Percentiles rank a stretch among this genome's conserved stretches.
These are phyloP conservation scores for Gentiana macrophylla DNA, from an alignment of 257 asterid genomes.

Conservation along the genomic window DNA sequence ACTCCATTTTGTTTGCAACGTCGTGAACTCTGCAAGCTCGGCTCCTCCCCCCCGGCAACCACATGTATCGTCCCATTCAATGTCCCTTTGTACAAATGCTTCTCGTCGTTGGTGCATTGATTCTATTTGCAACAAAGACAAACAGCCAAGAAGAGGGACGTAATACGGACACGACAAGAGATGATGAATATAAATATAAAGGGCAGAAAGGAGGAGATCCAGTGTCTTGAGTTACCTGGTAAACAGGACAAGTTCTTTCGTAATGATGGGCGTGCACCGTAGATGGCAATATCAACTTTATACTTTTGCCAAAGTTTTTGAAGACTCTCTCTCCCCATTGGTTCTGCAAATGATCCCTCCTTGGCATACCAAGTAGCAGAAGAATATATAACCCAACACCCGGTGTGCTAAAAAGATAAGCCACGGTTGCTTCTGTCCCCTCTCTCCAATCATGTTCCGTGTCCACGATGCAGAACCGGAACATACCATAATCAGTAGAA, in stretches of 20 bases:
- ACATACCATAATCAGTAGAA: conserved; percentile 86
- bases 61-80: conserved; percentile 89
- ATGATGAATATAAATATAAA: background rate
- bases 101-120: conserved; percentile 57
- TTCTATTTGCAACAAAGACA: conserved; percentile 28
- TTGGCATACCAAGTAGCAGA: conserved; percentile 37
- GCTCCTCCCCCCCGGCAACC: conserved; percentile 90
- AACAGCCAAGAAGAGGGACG: background rate
- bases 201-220: too few relatives aligned
- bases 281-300: conserved; percentile 76
- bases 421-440: conserved; percentile 90
- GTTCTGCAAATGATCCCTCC: conserved; percentile 73
- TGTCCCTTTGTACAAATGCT: conserved; percentile 45
- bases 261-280: conserved; percentile 63
- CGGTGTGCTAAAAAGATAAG: conserved; percentile 73
- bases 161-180: background rate
- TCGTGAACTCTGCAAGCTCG: conserved; percentile 53
- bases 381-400: conserved; percentile 78
- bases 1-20: conserved; percentile 67
- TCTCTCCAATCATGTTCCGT: conserved; percentile 91
- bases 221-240: conserved; percentile 38
- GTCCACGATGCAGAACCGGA: conserved; percentile 77
- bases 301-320: conserved; percentile 92
- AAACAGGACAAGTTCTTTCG: conserved; percentile 70
- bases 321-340: conserved; percentile 86